A percentile compares a stretch with the other conserved stretches of the same genome.
Evolutionary conservation across 345 rosid species (phyloP).

Genomic region (Theobroma cacao): DNA sequence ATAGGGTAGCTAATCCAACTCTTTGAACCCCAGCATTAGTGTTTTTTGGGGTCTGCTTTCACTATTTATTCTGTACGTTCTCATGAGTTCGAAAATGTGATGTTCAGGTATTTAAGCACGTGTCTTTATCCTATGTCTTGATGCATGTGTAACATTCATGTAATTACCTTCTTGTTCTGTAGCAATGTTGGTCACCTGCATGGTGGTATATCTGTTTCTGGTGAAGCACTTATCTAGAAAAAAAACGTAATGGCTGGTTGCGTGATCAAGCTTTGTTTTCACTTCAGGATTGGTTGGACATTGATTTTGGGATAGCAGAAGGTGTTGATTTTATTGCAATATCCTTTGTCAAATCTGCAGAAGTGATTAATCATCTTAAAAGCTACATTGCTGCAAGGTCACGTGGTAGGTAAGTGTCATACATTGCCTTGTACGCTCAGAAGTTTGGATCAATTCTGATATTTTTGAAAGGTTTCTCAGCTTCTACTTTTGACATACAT

Average conservation of each 20-base stretch:
- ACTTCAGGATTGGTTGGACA: slow-evolving; percentile 95
- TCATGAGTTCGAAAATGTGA: background rate
- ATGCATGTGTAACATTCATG: background rate
- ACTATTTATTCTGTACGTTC: background rate
- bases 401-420: slow-evolving; percentile 54
- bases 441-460: background rate
- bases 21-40: background rate
- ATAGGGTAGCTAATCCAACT: background rate
- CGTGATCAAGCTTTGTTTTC: slow-evolving; percentile 16
- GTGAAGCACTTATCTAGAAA: background rate
- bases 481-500: background rate
- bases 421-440: background rate
- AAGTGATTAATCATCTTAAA: slow-evolving; percentile 91
- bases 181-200: background rate
- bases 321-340: slow-evolving; percentile 97
- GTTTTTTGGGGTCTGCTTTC: background rate
- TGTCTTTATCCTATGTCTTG: background rate
- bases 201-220: slow-evolving; percentile 2
- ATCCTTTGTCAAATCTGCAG: slow-evolving; percentile 98
- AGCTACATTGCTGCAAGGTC: slow-evolving; percentile 95
- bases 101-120: background rate
- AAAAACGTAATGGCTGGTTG: background rate
- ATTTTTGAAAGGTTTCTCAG: background rate
- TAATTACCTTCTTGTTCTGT: background rate
- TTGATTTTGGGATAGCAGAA: slow-evolving; percentile 96